Conservation (phyloP, 164 flowering plant genomes). For the Berberis vulgaris region DNA sequence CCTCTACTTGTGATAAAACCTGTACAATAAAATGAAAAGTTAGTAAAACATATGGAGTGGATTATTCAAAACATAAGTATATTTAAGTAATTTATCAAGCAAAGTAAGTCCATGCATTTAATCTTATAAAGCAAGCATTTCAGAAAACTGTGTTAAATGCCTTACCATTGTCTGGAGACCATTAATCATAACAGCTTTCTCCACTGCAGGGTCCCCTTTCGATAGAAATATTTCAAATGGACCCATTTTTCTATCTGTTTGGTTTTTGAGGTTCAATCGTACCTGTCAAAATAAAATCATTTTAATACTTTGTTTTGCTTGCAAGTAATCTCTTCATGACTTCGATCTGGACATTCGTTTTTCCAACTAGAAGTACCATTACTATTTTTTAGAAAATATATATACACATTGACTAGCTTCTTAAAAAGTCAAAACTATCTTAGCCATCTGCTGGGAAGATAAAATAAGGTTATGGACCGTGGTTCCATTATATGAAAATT, state of each 20-base stretch:
- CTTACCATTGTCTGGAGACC: slow-evolving; percentile 79
- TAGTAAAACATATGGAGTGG: background rate
- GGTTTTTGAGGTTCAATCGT: slow-evolving; percentile 56
- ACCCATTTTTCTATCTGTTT: slow-evolving; percentile 69
- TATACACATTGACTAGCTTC: too few species aligned
- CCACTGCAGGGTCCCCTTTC: slow-evolving; percentile 37
- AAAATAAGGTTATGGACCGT: too few species aligned
- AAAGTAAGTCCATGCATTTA: background rate
- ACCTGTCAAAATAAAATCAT: slow-evolving; percentile 33
- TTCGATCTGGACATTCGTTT: background rate
- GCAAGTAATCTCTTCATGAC: background rate
- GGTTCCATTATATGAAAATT: too few species aligned
- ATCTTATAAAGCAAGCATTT: background rate
- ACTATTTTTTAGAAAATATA: background rate
- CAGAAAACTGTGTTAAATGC: background rate
- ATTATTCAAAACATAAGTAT: background rate
- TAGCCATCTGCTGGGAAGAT: too few species aligned
- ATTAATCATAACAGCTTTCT: slow-evolving; percentile 60
- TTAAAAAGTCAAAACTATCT: too few species aligned
- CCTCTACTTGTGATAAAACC: slow-evolving; percentile 61
- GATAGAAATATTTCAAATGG: slow-evolving; percentile 72
- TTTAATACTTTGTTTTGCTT: background rate
- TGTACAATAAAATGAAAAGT: slow-evolving; percentile 17
- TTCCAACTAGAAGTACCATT: background rate
- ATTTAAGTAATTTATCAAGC: background rate